A percentile compares a stretch with the other conserved stretches of the same genome.
These are phyloP conservation scores for Hylodesmum podocarpum DNA, from an alignment of 306 rosid species.

Conservation along the genomic window DNA sequence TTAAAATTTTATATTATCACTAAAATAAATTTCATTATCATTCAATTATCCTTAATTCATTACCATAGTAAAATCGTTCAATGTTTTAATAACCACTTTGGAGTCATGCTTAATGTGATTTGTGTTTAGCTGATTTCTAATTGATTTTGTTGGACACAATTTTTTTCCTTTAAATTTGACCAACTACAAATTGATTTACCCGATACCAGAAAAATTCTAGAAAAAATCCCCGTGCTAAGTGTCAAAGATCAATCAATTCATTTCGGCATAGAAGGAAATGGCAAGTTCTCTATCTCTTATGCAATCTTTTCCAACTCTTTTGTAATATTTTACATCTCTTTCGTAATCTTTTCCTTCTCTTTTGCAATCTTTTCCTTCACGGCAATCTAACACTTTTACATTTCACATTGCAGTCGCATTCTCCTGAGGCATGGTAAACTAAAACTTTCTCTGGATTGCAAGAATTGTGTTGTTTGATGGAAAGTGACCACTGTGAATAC, in stretches of 20 bases:
- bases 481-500: neutral
- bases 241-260: neutral
- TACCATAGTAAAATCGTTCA: no score
- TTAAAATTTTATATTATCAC: no score
- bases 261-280: constrained; percentile 23
- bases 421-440: constrained; percentile 63
- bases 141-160: no score
- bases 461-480: neutral
- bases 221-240: neutral
- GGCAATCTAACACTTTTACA: neutral
- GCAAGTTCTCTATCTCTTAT: constrained; percentile 26
- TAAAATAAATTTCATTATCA: no score
- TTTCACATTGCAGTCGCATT: constrained; percentile 56
- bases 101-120: no score
- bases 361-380: neutral
- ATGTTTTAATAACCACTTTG: no score
- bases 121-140: no score
- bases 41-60: no score
- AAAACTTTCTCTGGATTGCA: neutral
- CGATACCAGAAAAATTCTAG: no score
- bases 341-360: neutral
- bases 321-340: no score
- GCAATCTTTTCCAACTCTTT: neutral
- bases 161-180: no score
- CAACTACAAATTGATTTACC: no score